A percentile compares a stretch with the other conserved stretches of the same genome.
Evolutionary conservation across 108 stramenopile species (phyloP).

Genomic region (Nitzschia palea): DNA sequence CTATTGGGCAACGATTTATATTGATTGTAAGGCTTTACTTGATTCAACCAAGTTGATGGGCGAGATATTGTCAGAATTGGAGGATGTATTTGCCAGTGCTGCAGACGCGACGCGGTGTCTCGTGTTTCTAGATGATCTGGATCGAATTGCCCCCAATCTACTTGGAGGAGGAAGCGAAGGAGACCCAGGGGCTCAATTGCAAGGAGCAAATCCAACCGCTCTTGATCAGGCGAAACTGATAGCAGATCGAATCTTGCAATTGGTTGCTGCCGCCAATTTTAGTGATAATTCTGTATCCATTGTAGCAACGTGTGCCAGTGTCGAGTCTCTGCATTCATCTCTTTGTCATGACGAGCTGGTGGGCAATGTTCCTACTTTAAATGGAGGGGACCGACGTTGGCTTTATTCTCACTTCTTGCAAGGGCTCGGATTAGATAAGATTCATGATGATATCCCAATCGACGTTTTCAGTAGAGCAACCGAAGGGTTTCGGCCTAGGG

Average conservation of each 20-base stretch:
- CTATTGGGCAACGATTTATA: conserved; percentile 45
- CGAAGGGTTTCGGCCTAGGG: conserved; percentile 61
- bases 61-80: conserved; percentile 47
- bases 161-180: conserved; percentile 28
- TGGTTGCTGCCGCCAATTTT: conserved; percentile 9
- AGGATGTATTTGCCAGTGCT: conserved; percentile 36
- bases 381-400: background rate
- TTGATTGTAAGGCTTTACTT: conserved; percentile 74
- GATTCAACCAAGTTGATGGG: conserved; percentile 32
- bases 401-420: conserved; percentile 5
- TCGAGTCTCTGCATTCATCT: conserved; percentile 20
- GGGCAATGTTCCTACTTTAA: conserved; percentile 14
- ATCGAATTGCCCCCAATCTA: conserved; percentile 66
- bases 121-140: conserved; percentile 77
- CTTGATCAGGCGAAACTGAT: conserved; percentile 73
- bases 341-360: background rate
- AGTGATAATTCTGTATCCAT: conserved; percentile 10
- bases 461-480: conserved; percentile 6
- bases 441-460: background rate
- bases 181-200: conserved; percentile 45
- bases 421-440: background rate
- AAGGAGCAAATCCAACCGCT: conserved; percentile 59
- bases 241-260: conserved; percentile 53
- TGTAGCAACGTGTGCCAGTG: conserved; percentile 29
- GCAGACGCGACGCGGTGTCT: conserved; percentile 32